These are phyloP conservation scores for Sporothrix brunneoviolacea DNA, from an alignment of 2,329 filamentous ascomycete genomes.

Conservation along the genomic window DNA sequence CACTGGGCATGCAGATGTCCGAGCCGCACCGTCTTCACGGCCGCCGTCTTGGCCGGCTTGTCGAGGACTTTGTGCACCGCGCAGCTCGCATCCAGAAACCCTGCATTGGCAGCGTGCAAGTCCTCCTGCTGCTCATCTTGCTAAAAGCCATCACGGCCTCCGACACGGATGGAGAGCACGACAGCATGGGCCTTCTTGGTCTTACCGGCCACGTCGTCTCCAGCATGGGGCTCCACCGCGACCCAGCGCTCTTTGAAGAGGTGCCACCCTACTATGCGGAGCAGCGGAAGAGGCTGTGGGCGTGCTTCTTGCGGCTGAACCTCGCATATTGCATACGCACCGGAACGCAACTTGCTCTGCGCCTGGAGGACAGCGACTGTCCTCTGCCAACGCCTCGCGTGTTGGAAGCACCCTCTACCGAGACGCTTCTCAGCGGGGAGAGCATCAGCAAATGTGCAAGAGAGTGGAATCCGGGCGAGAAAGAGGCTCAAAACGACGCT, in stretches of 20 bases:
- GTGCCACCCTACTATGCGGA: slow-evolving; percentile 18
- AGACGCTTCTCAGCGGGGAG: neutral
- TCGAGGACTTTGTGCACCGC: slow-evolving; percentile 2
- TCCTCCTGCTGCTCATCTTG: slow-evolving; percentile 7
- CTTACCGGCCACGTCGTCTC: slow-evolving; percentile 13
- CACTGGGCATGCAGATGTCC: slow-evolving; percentile 13
- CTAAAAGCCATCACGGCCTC: slow-evolving; percentile 4
- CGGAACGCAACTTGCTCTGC: slow-evolving; percentile 17
- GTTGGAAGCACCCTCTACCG: neutral
- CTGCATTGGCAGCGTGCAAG: slow-evolving; percentile 7
- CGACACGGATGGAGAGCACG: slow-evolving; percentile 9
- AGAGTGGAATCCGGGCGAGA: neutral
- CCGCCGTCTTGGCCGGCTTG: slow-evolving; percentile 7
- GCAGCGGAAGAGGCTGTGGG: slow-evolving; percentile 19
- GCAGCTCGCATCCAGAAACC: slow-evolving; percentile 4
- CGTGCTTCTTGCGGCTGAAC: slow-evolving; percentile 17
- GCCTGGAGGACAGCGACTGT: slow-evolving; percentile 20
- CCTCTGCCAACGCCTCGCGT: slow-evolving; percentile 4
- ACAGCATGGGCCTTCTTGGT: neutral
- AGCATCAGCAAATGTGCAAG: neutral
- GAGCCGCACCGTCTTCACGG: slow-evolving; percentile 9
- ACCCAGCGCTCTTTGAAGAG: slow-evolving; percentile 16
- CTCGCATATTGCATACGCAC: slow-evolving; percentile 19
- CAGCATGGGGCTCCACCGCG: slow-evolving; percentile 21
- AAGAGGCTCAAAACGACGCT: slow-evolving; percentile 2